These are phyloP conservation scores for Haplosporangium gracile DNA, from an alignment of 192 early-diverging fungal genomes.

Conservation along the genomic window DNA sequence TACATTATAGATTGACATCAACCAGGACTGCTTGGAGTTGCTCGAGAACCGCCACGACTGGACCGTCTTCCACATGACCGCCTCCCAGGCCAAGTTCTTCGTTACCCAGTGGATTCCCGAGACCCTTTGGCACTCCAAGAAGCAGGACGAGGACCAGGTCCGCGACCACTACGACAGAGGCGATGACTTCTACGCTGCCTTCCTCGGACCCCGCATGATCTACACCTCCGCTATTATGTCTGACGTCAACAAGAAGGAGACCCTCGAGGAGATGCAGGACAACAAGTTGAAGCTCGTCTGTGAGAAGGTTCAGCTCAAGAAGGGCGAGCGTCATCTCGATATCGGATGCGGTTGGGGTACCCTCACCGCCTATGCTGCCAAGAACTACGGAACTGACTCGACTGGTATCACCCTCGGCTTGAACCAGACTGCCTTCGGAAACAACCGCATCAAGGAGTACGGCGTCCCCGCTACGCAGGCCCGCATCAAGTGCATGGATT, in stretches of 20 bases:
- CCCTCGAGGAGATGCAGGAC: slow-evolving; percentile 94
- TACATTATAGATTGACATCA: slow-evolving; percentile 84
- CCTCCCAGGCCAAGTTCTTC: slow-evolving; percentile 93
- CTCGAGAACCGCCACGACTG: slow-evolving; percentile 96
- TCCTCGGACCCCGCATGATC: slow-evolving; percentile 94
- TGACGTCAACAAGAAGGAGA: slow-evolving; percentile 79
- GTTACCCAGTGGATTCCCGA: slow-evolving; percentile 97
- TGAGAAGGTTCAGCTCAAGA: slow-evolving; percentile 86
- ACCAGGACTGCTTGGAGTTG: slow-evolving; percentile 85
- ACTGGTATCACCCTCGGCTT: slow-evolving; percentile 94
- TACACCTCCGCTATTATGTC: slow-evolving; percentile 96
- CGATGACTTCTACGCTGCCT: slow-evolving; percentile 97
- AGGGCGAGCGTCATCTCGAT: slow-evolving; percentile 92
- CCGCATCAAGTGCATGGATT: slow-evolving; percentile 93
- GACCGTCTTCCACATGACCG: slow-evolving; percentile 88
- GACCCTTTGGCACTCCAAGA: slow-evolving; percentile 95
- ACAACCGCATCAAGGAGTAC: slow-evolving; percentile 82
- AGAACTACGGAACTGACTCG: slow-evolving; percentile 89
- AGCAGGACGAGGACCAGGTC: slow-evolving; percentile 98
- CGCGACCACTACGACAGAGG: slow-evolving; percentile 99
- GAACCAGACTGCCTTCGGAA: slow-evolving; percentile 94
- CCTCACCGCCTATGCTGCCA: slow-evolving; percentile 88
- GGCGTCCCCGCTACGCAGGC: slow-evolving; percentile 83
- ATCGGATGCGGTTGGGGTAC: slow-evolving; percentile 99
- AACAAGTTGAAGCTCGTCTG: slow-evolving; percentile 95